phyloP scores from a whole-genome alignment of 1,284 basidiomycete genomes.

The Inonotus obliquus region DNA sequence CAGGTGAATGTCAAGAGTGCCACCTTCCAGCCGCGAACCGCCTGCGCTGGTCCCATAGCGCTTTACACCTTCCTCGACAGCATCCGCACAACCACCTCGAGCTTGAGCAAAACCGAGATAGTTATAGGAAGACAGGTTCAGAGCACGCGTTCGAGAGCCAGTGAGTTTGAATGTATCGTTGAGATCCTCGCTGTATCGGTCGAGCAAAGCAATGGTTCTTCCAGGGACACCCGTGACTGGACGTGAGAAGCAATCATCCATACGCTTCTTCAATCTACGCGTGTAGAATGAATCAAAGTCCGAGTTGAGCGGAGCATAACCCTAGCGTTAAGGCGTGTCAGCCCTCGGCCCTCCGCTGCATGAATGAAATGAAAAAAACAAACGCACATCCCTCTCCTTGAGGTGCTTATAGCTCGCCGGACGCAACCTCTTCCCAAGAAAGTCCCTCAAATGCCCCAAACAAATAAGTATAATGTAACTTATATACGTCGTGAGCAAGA shows the following conservation, averaged over 20 bases:
- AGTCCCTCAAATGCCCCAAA: conserved; percentile 92
- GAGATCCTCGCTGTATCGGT: conserved; percentile 82
- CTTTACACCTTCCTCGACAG: conserved; percentile 77
- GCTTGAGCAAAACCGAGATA: conserved; percentile 98
- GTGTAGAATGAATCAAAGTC: conserved; percentile 99
- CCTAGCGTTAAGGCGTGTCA: conserved; percentile 41
- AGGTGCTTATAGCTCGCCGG: conserved; percentile 76
- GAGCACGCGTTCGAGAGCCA: conserved; percentile 79
- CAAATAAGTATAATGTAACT: conserved; percentile 86
- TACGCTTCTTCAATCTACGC: conserved; percentile 87
- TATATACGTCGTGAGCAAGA: conserved; percentile 89
- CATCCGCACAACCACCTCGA: conserved; percentile 89
- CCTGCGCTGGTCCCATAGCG: conserved; percentile 79
- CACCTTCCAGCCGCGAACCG: conserved; percentile 79
- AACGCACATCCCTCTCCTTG: conserved; percentile 73
- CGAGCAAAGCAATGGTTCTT: conserved; percentile 84
- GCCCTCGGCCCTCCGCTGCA: not conserved
- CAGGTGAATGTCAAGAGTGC: conserved; percentile 79
- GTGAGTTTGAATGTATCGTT: conserved; percentile 78
- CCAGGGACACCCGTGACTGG: conserved; percentile 95
- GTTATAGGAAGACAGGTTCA: conserved; percentile 99
- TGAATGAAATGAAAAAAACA: conserved; percentile 10
- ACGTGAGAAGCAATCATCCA: conserved; percentile 95
- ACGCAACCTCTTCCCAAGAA: conserved; percentile 84
- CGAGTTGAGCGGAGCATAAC: conserved; percentile 94